Base-by-base conservation (phyloP, 2,329 filamentous ascomycete genomes). In the Sarocladium brachiariae region DNA sequence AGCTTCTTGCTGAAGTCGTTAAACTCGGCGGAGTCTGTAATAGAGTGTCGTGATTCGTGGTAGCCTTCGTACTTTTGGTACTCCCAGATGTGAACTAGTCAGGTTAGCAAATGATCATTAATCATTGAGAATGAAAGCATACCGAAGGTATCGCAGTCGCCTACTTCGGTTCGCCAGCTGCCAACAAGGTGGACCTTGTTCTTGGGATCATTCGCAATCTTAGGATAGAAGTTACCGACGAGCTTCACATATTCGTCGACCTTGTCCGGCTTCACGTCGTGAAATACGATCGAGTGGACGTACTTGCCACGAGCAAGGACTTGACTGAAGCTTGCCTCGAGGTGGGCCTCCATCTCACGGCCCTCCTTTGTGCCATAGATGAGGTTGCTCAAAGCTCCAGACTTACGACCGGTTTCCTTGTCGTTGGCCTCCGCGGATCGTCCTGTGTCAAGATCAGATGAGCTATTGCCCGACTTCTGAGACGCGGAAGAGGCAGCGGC, bases 291-390 rank as follows among this genome's bases (percentile, higher is more conserved):
- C 43, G 90, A 95, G 70, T 99, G 93, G 50, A 99, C 91, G 63
- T 99, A 99, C 73, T 99, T 99, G 64, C 93, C 93, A 57, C 93
- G 81, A 21, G 93, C 93, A 41, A 99, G 76, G 39, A 97, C 88
- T 68, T 96, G 91, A 49, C 88, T 95, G 73, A 97, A 99, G 65
- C 88, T 95, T 52, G 91, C 84, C 73, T 97, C 90, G 63, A 99
- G 92, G 71, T 97, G 92, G 56, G 88, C 87, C 63, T 99, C 93
- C 66, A 96, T 81, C 72, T 96, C 87, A 54, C 91, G 84, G 27
- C 91, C 93, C 70, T 97, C 92, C 63, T 93, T 90, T 13, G 93
- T 99, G 62, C 93, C 93, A 70, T 99, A 97, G 65, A 99, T 95
- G 59, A 99, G 81, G 59, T 86, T 92, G 31, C 87, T 86, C 52